Evolutionary conservation across 148 eudicot genomes (phyloP), one percentile per base, ranked within the genome.

Genomic region (Spergularia bocconei): DNA sequence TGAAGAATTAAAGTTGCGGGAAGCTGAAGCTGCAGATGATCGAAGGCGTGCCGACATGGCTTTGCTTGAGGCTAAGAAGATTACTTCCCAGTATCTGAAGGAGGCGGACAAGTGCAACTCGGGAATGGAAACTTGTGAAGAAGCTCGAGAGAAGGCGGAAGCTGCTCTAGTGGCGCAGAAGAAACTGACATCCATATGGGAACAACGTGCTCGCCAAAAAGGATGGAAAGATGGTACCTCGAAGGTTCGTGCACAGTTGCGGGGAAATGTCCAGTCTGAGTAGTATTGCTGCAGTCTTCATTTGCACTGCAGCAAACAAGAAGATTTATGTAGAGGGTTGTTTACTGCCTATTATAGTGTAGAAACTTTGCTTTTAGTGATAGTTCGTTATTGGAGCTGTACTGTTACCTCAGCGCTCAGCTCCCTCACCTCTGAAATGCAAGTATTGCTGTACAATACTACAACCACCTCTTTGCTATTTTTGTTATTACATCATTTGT

Each of bases 91-190:
- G 23, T 91, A 87, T 59, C 91, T 87, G n/a, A 88, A 86, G 69
- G 98, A 93, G 82, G 93, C 98, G 41, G 96, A 89, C 52, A 93
- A 93, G 73, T 93, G 98, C 92, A 93, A 84, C 58, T 71, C 86
- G 0, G 96, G 90, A 33, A 79, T 91, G 89, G 89, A 82, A 70
- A 89, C 91, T 21, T 93, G 98, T 59, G 96, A 93, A 81, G 93
- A 85, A 76, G 96, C 93, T 47, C 87, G 98, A 79, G 96, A 93
- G 79, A 93, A 79, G 78, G 93, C 98, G 10, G 87, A 82, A 86
- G 91, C 85, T 25, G 85, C 87, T 67, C 75, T 93, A 9, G 69
- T 74, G 16, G 83, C 88, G 56, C 93, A 93, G 89, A 87, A 82
- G 69, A 93, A 91, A 77, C 82, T 87, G 62, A 82, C 93, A 17